Conservation (phyloP, 1,284 basidiomycete species). For the Athelia psychrophila region DNA sequence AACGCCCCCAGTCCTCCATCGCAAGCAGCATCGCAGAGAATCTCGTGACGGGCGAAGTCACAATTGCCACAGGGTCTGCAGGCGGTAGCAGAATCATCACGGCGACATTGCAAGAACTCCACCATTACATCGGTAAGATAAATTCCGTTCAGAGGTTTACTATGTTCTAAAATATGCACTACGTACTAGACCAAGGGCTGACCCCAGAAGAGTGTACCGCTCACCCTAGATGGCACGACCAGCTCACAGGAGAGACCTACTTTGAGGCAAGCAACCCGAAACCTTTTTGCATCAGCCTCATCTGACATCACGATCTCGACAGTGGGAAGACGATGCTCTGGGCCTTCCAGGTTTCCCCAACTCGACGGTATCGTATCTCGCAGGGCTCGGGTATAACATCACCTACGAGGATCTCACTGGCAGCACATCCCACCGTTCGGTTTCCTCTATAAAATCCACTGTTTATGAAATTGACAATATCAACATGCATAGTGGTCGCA, state of each 20-base stretch:
- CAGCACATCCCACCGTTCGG: constrained; percentile 13
- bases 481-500: constrained; percentile 8
- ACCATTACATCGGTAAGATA: too few species aligned
- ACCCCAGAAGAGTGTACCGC: constrained; percentile 12
- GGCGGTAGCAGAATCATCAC: constrained; percentile 29
- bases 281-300: neutral
- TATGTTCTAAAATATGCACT: constrained; percentile 14
- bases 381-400: constrained; percentile 17
- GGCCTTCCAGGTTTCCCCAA: constrained; percentile 15
- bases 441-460: constrained; percentile 1
- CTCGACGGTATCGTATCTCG: constrained; percentile 17
- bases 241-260: constrained; percentile 17
- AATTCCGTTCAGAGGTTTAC: too few species aligned
- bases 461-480: neutral
- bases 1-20: constrained; percentile 26
- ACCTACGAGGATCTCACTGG: constrained; percentile 14
- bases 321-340: constrained; percentile 4
- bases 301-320: neutral
- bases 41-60: constrained; percentile 8
- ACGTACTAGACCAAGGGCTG: constrained; percentile 21
- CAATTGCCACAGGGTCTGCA: constrained; percentile 24
- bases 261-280: constrained; percentile 13
- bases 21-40: constrained; percentile 21
- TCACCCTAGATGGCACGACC: constrained; percentile 24
- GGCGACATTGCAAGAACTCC: constrained; percentile 19